Percentiles rank a stretch among this genome's conserved stretches.
Evolutionary conservation across 306 rosid species (phyloP).

Genomic region (Sphenostylis stenocarpa): DNA sequence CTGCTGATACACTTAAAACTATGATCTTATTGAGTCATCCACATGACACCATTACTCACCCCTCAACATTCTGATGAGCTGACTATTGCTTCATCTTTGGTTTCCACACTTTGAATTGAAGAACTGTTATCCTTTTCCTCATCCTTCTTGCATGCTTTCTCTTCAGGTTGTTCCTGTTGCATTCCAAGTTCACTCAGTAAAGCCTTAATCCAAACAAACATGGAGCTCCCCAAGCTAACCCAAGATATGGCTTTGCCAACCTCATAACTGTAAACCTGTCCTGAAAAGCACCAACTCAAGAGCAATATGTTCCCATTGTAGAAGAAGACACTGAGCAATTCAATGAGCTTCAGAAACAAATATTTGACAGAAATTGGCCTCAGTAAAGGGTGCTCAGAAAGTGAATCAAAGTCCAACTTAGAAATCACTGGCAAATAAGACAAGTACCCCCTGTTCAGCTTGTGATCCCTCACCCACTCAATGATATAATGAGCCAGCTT

Average conservation of each 20-base stretch:
- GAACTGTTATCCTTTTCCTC: constrained; percentile 13
- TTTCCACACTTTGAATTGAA: constrained; percentile 6
- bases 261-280: constrained; percentile 35
- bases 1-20: constrained; percentile 4
- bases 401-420: constrained; percentile 6
- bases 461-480: constrained; percentile 32
- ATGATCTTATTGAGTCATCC: constrained; percentile 28
- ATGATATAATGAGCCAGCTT: constrained; percentile 29
- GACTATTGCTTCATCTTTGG: constrained; percentile 18
- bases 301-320: constrained; percentile 43
- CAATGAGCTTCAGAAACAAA: constrained; percentile 17
- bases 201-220: constrained; percentile 51
- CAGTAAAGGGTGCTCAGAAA: constrained; percentile 24
- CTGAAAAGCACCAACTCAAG: constrained; percentile 47
- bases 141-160: background rate
- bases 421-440: background rate
- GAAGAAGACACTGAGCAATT: constrained; percentile 25
- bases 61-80: constrained; percentile 29
- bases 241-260: constrained; percentile 45
- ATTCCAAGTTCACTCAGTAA: constrained; percentile 16
- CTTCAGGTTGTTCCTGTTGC: constrained; percentile 9
- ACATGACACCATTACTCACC: background rate
- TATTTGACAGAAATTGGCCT: constrained; percentile 21
- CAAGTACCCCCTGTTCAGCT: background rate
- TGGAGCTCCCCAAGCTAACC: constrained; percentile 47